Evolutionary conservation across 2,329 filamentous ascomycete species (phyloP), one percentile per base, ranked within the genome.

Genomic region (Beauveria rudraprayagi): DNA sequence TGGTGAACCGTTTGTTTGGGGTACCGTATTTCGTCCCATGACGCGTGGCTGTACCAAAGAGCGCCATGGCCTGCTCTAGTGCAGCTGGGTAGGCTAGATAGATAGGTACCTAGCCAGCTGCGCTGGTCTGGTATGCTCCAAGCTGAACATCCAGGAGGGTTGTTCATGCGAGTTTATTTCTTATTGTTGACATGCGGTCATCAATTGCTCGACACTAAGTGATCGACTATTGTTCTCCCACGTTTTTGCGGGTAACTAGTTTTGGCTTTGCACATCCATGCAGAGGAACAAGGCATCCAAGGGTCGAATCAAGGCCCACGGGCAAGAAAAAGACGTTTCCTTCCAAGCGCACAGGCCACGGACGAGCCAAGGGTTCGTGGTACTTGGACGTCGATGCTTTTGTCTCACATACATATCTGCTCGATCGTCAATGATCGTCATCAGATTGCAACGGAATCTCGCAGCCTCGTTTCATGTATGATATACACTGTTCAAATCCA

Each of bases 21-120:
- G 19, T 34, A 17, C 10, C 41, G 16, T 47, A n/a, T 53, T 53
- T 60, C 57, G 41, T 60, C 57, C 41, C 57, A 60, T 60, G 57
- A 60, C 57, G 57, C 14, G 22, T 60, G 26, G 56, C 40, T 60
- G 50, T 50, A 30, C 41, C 14, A 44, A 26, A 28, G 41, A 46
- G 41, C 48, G 48, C 34, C 48, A 9, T 41, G 17, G 40, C n/a
- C 30, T 40, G 28, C 9, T 56, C 43, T 14, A 24, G 17, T n/a
- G 24, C 6, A 26, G 22, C 17, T 19, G 16, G n/a, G 9, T 28
- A 37, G 22, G 22, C 22, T 22, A 22, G 22, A 22, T 22, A 22
- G 3, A 22, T 22, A 22, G 22, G 22, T 22, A 22, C 22, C 22
- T 22, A 22, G 14, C 24, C 19, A n/a, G 40, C 3, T n/a, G 19